These are phyloP conservation scores for Metschnikowia lochheadii DNA, from an alignment of 805 yeast species.

Conservation along the genomic window DNA sequence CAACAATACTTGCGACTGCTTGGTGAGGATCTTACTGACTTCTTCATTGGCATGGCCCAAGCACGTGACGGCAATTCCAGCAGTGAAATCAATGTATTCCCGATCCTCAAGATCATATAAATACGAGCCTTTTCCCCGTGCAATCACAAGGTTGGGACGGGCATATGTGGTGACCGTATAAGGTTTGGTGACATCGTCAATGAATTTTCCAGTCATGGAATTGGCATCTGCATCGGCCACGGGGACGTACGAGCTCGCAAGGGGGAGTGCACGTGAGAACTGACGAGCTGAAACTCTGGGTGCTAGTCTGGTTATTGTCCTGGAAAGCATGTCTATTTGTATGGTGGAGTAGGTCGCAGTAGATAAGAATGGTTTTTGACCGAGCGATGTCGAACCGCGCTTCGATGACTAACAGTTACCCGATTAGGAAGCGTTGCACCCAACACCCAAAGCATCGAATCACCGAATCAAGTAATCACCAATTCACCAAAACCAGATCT, in stretches of 20 bases:
- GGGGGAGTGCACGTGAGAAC: neutral
- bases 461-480: neutral
- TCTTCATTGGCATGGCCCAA: constrained; percentile 83
- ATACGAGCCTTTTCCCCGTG: constrained; percentile 76
- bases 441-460: neutral
- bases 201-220: constrained; percentile 36
- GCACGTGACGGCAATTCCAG: constrained; percentile 97
- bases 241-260: constrained; percentile 14
- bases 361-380: neutral
- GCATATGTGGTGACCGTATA: constrained; percentile 75
- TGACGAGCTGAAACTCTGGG: neutral
- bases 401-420: constrained; percentile 18
- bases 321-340: neutral
- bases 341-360: neutral
- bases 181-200: constrained; percentile 45
- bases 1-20: constrained; percentile 68
- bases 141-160: constrained; percentile 71
- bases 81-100: constrained; percentile 82
- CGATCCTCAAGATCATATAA: constrained; percentile 77
- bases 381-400: constrained; percentile 18
- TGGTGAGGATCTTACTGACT: constrained; percentile 63
- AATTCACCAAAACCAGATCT: no score
- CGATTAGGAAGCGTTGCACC: constrained; percentile 6
- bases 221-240: constrained; percentile 27
- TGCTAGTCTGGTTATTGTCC: neutral